Conservation (phyloP, 805 yeast genomes). For the Barnettozyma siamensis region DNA sequence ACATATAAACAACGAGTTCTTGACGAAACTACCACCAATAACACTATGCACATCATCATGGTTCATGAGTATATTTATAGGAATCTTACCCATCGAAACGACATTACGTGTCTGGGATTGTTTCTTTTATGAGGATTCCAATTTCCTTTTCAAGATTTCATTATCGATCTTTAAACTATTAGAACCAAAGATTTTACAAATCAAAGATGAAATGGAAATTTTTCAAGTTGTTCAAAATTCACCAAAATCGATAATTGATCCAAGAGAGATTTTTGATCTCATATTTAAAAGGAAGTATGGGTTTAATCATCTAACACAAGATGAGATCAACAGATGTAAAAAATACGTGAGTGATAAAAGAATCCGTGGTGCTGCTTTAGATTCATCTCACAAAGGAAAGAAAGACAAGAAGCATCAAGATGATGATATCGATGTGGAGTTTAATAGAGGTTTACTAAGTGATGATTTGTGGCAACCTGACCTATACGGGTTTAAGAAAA, state of each 20-base stretch:
- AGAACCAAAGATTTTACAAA: slow-evolving; percentile 52
- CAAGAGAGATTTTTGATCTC: slow-evolving; percentile 60
- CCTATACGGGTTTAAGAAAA: slow-evolving; percentile 36
- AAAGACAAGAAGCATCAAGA: slow-evolving; percentile 5
- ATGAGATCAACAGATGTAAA: slow-evolving; percentile 73
- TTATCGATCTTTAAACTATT: slow-evolving; percentile 72
- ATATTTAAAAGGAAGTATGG: slow-evolving; percentile 72
- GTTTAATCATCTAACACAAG: slow-evolving; percentile 72
- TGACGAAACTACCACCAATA: slow-evolving; percentile 79
- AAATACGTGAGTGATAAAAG: slow-evolving; percentile 69
- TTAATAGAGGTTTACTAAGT: slow-evolving; percentile 21
- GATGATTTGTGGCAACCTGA: slow-evolving; percentile 34
- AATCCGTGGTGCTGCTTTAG: slow-evolving; percentile 8
- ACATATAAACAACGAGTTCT: slow-evolving; percentile 38
- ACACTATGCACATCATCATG: slow-evolving; percentile 93
- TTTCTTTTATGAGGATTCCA: slow-evolving; percentile 86
- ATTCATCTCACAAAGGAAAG: neutral
- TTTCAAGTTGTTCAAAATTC: slow-evolving; percentile 82
- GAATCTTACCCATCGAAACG: slow-evolving; percentile 82
- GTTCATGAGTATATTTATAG: slow-evolving; percentile 97
- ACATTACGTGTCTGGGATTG: slow-evolving; percentile 93
- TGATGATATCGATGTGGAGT: slow-evolving; percentile 21
- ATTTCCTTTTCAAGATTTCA: slow-evolving; percentile 76
- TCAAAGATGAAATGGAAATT: slow-evolving; percentile 51
- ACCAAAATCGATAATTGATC: slow-evolving; percentile 69